A percentile compares a stretch with the other conserved stretches of the same genome.
These are phyloP conservation scores for Moniliella sp. DNA, from an alignment of 1,284 basidiomycete species.

Conservation along the genomic window DNA sequence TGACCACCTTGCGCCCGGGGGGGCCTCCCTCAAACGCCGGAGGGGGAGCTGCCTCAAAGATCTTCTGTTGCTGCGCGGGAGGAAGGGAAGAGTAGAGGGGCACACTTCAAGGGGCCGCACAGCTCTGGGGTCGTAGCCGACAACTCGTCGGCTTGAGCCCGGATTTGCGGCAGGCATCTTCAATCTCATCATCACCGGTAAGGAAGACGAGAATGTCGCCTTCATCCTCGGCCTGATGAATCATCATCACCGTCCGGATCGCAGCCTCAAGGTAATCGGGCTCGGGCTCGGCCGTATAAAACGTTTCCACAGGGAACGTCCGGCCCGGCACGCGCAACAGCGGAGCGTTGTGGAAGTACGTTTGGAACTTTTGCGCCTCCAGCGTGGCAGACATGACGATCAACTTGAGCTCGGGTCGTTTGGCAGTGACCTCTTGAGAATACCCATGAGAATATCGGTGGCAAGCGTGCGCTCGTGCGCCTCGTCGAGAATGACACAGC, in stretches of 20 bases:
- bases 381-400: conserved; percentile 97
- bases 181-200: conserved; percentile 95
- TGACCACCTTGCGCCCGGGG: conserved; percentile 73
- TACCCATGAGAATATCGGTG: conserved; percentile 93
- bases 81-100: conserved; percentile 84
- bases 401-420: conserved; percentile 73
- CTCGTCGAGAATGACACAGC: conserved; percentile 92
- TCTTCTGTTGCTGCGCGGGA: conserved; percentile 74
- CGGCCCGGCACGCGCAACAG: conserved; percentile 87
- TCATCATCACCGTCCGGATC: conserved; percentile 86
- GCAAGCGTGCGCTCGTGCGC: conserved; percentile 94
- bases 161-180: conserved; percentile 87
- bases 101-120: conserved; percentile 56
- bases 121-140: conserved; percentile 22
- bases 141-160: conserved; percentile 43
- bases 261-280: conserved; percentile 92
- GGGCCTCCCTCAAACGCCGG: conserved; percentile 48
- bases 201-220: conserved; percentile 86
- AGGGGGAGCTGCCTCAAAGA: conserved; percentile 67
- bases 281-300: conserved; percentile 87
- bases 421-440: conserved; percentile 55
- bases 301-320: conserved; percentile 80
- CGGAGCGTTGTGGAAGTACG: conserved; percentile 76
- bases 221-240: conserved; percentile 79
- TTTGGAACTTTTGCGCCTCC: conserved; percentile 87